Percentiles rank a stretch among this genome's conserved stretches.
Evolutionary conservation across 2,329 filamentous ascomycete genomes (phyloP).

Genomic region (Neoarthrinium moseri): DNA sequence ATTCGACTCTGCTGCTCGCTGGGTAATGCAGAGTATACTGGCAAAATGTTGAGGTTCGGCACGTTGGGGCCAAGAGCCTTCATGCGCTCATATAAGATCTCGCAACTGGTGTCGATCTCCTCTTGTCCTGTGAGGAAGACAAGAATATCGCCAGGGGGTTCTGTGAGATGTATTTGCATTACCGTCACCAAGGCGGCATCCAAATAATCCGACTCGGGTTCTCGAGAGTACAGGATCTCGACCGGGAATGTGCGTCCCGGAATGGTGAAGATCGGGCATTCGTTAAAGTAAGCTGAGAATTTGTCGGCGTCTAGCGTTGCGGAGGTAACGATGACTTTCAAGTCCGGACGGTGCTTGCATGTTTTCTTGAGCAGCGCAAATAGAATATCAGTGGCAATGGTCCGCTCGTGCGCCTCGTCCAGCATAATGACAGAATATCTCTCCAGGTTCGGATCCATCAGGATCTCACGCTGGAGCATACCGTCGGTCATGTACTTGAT

Average conservation of each 20-base stretch:
- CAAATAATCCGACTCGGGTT: constrained; percentile 94
- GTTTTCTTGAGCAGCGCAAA: constrained; percentile 96
- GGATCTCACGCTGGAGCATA: constrained; percentile 93
- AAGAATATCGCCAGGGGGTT: constrained; percentile 91
- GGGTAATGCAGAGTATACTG: constrained; percentile 92
- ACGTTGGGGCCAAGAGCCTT: constrained; percentile 89
- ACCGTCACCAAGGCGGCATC: constrained; percentile 93
- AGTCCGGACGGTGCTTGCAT: constrained; percentile 76
- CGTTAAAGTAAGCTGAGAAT: constrained; percentile 94
- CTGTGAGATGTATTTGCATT: constrained; percentile 96
- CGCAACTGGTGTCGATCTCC: constrained; percentile 93
- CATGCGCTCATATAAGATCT: constrained; percentile 93
- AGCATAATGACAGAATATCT: constrained; percentile 97
- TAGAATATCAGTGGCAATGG: constrained; percentile 91
- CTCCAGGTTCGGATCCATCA: constrained; percentile 84
- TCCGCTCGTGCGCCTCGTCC: constrained; percentile 96
- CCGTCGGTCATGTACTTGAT: constrained; percentile 99
- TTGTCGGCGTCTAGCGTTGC: constrained; percentile 97
- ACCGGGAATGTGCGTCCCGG: constrained; percentile 94
- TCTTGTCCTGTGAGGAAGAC: constrained; percentile 96
- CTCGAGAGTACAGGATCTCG: constrained; percentile 90
- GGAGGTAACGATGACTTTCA: constrained; percentile 95
- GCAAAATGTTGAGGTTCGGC: constrained; percentile 87
- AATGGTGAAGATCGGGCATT: constrained; percentile 95
- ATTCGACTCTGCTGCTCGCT: constrained; percentile 92